Evolutionary conservation across 2,329 filamentous ascomycete species (phyloP).

Genomic region (Fusarium sp.): DNA sequence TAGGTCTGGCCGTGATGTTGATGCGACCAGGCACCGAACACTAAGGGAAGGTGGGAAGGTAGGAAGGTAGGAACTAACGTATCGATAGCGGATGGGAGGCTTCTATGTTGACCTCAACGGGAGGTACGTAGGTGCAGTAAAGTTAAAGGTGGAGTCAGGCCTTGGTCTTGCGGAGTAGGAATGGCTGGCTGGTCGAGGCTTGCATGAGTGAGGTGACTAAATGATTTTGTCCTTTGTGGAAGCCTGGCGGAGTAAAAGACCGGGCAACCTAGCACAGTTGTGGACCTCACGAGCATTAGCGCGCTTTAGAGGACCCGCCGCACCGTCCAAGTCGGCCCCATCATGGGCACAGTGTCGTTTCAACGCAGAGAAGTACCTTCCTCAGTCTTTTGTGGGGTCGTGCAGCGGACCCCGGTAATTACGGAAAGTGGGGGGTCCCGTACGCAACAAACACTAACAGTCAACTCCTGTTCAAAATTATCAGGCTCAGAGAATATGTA

Average conservation of each 20-base stretch:
- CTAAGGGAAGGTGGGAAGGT: not conserved
- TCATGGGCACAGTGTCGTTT: conserved; percentile 6
- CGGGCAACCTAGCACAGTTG: not conserved
- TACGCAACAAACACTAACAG: not conserved
- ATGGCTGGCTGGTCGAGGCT: not conserved
- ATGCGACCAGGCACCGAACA: conserved; percentile 20
- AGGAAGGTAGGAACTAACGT: not conserved
- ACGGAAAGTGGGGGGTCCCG: not conserved
- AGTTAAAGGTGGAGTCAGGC: not conserved
- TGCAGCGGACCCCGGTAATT: not conserved
- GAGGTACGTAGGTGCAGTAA: not conserved
- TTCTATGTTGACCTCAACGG: conserved; percentile 21
- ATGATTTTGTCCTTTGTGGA: not conserved
- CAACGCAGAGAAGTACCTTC: not conserved
- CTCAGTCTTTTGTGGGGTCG: not conserved
- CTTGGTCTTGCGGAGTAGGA: not conserved
- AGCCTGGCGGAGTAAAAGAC: not conserved
- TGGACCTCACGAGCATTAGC: conserved; percentile 16
- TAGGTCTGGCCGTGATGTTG: conserved; percentile 20
- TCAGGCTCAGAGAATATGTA: not conserved
- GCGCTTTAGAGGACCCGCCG: not conserved
- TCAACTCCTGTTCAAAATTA: not conserved
- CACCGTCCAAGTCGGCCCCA: not conserved
- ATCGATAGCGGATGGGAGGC: not conserved
- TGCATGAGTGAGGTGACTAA: not conserved